Evolutionary conservation across 139 green algal species (phyloP), one percentile per base, ranked within the genome.

Genomic region (Picochlorum sp.): DNA sequence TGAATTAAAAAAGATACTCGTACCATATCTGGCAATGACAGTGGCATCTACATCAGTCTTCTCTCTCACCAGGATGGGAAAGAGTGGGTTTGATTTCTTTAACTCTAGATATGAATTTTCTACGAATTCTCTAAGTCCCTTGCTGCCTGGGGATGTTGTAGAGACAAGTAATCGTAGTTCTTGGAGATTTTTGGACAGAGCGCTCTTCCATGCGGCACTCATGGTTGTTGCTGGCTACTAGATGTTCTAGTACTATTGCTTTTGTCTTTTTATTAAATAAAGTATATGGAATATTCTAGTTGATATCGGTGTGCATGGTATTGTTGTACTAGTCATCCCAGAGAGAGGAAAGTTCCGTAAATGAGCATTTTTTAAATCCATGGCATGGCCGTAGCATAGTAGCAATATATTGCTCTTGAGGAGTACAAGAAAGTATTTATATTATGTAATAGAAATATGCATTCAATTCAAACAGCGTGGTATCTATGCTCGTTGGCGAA

Each of bases 1-100:
- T 10, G 45, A 11, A 10, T 51, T 51, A 15, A 20, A 51, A 51
- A 51, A 20, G 16, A 51, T 30, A n/a, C 32, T 21, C 84, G 14
- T 67, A 95, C 88, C 88, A 45, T 90, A 95, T 55, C 88, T 66
- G 1, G 88, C 88, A 21, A 75, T 83, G 0, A 95, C 64, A 69
- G 80, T 81, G 4, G 88, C 87, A 67, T 94, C 79, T 24, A 77
- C 65, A 20, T 81, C 83, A 20, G 68, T 67, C 49, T 68, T 83
- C 68, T 95, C 88, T 4, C 88, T 81, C 1, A 95, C 76, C 0
- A 96, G 76, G 54, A 95, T 86, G 14, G 88, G 88, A 45, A 95
- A 89, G 11, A 74, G 75, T 5, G 88, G 88, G 72, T 96, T 95
- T 51, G 76, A 81, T 67, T 88, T 90, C 78, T 96, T 95, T 18